phyloP scores from a whole-genome alignment of 805 yeast species.

The Candida nanaspora region DNA sequence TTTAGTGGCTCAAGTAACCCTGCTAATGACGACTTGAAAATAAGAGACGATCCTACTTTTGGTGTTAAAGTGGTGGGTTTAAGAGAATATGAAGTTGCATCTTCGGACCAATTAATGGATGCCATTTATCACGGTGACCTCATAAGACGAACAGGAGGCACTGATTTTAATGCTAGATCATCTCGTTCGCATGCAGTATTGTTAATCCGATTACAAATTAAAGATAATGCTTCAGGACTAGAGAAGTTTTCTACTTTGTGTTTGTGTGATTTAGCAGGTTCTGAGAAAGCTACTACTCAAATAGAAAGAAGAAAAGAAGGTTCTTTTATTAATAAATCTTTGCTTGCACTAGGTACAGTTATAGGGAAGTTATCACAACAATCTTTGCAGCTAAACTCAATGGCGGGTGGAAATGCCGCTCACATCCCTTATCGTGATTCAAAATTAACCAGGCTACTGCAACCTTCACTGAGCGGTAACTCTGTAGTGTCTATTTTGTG shows the following conservation, averaged over 20 bases:
- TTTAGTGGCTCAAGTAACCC: conserved; percentile 4
- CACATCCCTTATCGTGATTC: conserved; percentile 94
- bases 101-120: conserved; percentile 52
- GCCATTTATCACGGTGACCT: conserved; percentile 64
- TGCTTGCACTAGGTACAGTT: conserved; percentile 87
- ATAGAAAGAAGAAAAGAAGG: conserved; percentile 89
- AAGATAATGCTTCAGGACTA: conserved; percentile 31
- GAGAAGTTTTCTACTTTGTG: conserved; percentile 56
- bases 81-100: conserved; percentile 47
- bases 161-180: conserved; percentile 82
- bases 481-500: conserved; percentile 81
- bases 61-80: conserved; percentile 78
- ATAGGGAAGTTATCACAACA: conserved; percentile 57
- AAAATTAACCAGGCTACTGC: conserved; percentile 80
- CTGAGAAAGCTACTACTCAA: conserved; percentile 79
- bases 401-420: conserved; percentile 19
- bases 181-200: conserved; percentile 91
- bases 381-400: conserved; percentile 14
- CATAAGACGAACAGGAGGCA: conserved; percentile 74
- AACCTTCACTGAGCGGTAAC: conserved; percentile 86
- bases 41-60: conserved; percentile 65
- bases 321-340: conserved; percentile 83
- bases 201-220: conserved; percentile 49
- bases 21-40: conserved; percentile 47
- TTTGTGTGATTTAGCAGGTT: conserved; percentile 92